phyloP scores from a whole-genome alignment of 345 rosid species.

The Rhodamnia argentea region DNA sequence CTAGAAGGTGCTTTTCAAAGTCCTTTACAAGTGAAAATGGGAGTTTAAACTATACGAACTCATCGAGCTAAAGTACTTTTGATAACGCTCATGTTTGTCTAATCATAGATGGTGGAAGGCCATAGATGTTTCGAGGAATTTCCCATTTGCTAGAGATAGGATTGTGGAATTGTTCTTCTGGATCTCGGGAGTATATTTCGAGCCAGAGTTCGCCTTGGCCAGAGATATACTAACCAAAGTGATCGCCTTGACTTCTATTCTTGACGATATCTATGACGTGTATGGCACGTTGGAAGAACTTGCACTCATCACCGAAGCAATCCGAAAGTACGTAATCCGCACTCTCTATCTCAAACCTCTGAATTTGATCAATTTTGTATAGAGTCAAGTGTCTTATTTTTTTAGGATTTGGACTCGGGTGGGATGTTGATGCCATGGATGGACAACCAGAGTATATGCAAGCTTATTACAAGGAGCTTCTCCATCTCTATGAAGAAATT shows the following conservation, averaged over 20 bases:
- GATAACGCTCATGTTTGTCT: neutral
- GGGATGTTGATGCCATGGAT: conserved; percentile 8
- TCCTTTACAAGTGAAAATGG: neutral
- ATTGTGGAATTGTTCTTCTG: neutral
- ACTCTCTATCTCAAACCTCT: neutral
- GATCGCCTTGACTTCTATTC: conserved; percentile 3
- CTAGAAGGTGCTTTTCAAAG: neutral
- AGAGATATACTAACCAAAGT: conserved; percentile 16
- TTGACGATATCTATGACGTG: conserved; percentile 21
- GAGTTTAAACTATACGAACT: neutral
- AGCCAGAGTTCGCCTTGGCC: neutral
- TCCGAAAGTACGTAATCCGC: conserved; percentile 4
- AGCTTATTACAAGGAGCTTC: conserved; percentile 13
- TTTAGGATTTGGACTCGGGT: neutral
- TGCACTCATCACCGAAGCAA: conserved; percentile 6
- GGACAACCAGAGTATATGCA: conserved; percentile 22
- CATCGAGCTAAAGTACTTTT: neutral
- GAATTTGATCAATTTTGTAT: neutral
- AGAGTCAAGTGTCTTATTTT: neutral
- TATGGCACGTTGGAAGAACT: conserved; percentile 26
- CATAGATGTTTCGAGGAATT: neutral
- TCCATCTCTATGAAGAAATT: conserved; percentile 15
- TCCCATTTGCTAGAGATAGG: neutral
- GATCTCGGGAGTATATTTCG: neutral
- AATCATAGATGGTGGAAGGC: neutral